Evolutionary conservation across 1,139 yeast genomes (phyloP).

Genomic region (Kluyveromyces sp.): DNA sequence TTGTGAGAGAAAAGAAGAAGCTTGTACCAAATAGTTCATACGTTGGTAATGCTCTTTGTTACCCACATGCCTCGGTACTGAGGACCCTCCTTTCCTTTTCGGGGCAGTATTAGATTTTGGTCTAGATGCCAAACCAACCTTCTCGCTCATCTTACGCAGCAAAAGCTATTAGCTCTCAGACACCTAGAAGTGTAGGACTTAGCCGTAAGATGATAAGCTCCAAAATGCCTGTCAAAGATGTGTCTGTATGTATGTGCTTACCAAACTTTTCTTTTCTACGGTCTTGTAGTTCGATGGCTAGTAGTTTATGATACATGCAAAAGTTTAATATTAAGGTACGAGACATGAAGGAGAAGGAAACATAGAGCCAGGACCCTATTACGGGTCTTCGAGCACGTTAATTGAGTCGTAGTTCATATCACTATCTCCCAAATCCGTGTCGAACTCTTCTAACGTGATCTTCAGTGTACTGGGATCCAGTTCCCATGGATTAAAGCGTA

Average conservation of each 20-base stretch:
- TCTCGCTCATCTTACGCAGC: neutral
- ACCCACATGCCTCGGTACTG: slow-evolving; percentile 22
- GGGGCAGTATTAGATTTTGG: slow-evolving; percentile 15
- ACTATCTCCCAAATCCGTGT: slow-evolving; percentile 5
- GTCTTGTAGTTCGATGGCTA: too few relatives aligned
- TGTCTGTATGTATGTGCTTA: neutral
- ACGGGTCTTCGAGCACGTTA: neutral
- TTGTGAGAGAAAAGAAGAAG: slow-evolving; percentile 19
- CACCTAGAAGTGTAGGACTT: too few relatives aligned
- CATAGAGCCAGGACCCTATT: neutral
- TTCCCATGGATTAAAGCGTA: slow-evolving; percentile 13
- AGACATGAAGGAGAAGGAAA: neutral
- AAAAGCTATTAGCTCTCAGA: too few relatives aligned
- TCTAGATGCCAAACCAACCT: neutral
- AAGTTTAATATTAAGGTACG: too few relatives aligned
- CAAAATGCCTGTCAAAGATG: neutral
- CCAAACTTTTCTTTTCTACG: too few relatives aligned
- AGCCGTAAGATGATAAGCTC: too few relatives aligned
- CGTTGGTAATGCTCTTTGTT: slow-evolving; percentile 28
- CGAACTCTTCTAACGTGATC: slow-evolving; percentile 11
- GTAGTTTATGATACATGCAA: too few relatives aligned
- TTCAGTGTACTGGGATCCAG: slow-evolving; percentile 2
- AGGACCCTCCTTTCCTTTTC: slow-evolving; percentile 17
- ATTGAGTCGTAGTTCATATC: slow-evolving; percentile 3
- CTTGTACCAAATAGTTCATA: slow-evolving; percentile 26